Conservation (phyloP, 2,329 filamentous ascomycete genomes). For the Pestalotiopsis sp. region DNA sequence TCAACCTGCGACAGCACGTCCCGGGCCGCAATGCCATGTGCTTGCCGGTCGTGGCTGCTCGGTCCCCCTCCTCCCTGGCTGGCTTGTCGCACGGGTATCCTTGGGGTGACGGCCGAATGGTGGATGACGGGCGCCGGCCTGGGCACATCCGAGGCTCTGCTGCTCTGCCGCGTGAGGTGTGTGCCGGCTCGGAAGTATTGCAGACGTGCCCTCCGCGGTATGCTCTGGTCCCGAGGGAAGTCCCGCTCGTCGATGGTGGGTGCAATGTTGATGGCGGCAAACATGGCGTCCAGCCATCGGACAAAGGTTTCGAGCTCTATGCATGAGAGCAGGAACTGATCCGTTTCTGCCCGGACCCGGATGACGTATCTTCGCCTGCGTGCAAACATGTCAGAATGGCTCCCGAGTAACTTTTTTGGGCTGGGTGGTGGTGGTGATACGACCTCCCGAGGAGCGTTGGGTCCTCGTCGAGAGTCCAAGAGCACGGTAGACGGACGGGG, state of each 20-base stretch:
- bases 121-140: constrained; percentile 15
- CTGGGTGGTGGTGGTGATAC: not conserved
- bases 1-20: too few relatives aligned
- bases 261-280: constrained; percentile 75
- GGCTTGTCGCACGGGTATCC: constrained; percentile 16
- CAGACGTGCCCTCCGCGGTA: constrained; percentile 59
- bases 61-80: not conserved
- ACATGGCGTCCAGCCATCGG: constrained; percentile 69
- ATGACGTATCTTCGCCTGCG: constrained; percentile 65
- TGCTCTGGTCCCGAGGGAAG: constrained; percentile 63
- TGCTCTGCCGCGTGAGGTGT: constrained; percentile 26
- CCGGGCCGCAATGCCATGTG: not conserved
- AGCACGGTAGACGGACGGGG: not conserved
- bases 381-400: constrained; percentile 17
- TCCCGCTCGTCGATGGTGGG: constrained; percentile 72
- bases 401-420: not conserved
- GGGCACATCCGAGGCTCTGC: constrained; percentile 18
- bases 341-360: constrained; percentile 71
- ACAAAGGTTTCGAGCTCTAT: constrained; percentile 67
- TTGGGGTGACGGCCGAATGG: constrained; percentile 16
- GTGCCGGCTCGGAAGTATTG: constrained; percentile 46
- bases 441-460: not conserved
- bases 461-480: too few relatives aligned
- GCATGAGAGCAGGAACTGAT: constrained; percentile 74
- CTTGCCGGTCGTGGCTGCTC: not conserved